Evolutionary conservation across 2,329 filamentous ascomycete genomes (phyloP), one percentile per base, ranked within the genome.

Genomic region (Camillea tinctor): DNA sequence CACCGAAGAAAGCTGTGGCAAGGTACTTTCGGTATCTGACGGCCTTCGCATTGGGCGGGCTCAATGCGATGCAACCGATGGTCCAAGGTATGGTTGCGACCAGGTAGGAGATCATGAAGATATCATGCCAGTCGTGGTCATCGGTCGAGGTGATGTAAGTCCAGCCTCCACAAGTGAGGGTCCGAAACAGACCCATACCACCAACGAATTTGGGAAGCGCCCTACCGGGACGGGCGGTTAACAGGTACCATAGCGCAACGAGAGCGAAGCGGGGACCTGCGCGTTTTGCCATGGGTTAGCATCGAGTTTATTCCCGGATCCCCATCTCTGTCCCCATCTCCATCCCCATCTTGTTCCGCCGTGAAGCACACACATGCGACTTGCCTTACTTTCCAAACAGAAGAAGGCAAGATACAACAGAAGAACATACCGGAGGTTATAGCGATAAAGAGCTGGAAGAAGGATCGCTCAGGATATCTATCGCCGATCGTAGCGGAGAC

Each of bases 81-180:
- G 94, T 99, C 95, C 95, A 99, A 1, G 95, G 95, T 57, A 99
- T 81, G 2, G 95, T 98, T 36, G 92, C 90, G 52, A 99, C 89
- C 58, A 99, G 82, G 76, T 99, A 99, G 15, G 93, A 96, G 68
- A 99, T 97, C 95, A 99, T 99, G 75, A 99, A 94, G 64, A 98
- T 94, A 72, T 99, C 95, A 75, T 99, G 95, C 93, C 93, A 98
- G 76, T 96, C 88, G 76, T 99, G 95, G 74, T 98, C 92, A 74
- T 99, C 95, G 50, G 95, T 99, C 63, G 95, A 98, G 23, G 95
- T 99, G 63, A 99, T 88, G 76, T 98, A 99, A 56, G 95, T 97
- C 94, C 95, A 99, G 60, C 95, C 95, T 69, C 94, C 95, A 72
- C 95, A 99, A 3, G 93, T 97, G 60, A 98, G 79, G 9, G 94